phyloP scores from a whole-genome alignment of 495 filamentous ascomycete genomes.

The Neurospora sp. region DNA sequence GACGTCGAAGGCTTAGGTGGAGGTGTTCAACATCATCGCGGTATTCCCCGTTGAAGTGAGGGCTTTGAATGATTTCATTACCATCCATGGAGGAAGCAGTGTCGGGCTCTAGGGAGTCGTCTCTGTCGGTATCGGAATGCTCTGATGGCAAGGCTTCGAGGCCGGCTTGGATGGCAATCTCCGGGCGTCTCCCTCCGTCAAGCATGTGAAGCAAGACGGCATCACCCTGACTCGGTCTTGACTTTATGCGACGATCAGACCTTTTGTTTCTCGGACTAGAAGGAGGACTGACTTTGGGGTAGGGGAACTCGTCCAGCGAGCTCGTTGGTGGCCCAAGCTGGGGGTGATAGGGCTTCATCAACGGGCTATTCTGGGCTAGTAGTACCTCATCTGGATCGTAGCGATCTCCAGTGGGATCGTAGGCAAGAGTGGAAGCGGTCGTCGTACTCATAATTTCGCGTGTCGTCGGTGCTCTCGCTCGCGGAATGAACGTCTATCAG shows the following conservation, averaged over 20 bases:
- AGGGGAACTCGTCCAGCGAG: conserved; percentile 18
- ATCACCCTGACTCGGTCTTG: conserved; percentile 40
- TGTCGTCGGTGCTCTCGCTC: conserved; percentile 19
- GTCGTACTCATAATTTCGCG: conserved; percentile 37
- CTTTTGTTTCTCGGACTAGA: conserved; percentile 24
- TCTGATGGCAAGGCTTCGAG: conserved; percentile 26
- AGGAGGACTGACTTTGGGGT: conserved; percentile 30
- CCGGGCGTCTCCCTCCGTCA: conserved; percentile 35
- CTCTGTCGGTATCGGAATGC: conserved; percentile 11
- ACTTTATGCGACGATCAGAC: conserved; percentile 34
- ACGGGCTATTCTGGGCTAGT: conserved; percentile 29
- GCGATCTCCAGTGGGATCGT: conserved; percentile 31
- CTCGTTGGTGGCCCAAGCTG: conserved; percentile 32
- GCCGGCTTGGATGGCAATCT: conserved; percentile 37
- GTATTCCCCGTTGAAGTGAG: conserved; percentile 1
- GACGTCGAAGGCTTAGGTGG: neutral
- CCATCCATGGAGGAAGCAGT: neutral
- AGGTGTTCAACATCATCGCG: conserved; percentile 7
- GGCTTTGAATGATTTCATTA: neutral
- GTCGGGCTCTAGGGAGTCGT: conserved; percentile 3
- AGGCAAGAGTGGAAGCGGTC: conserved; percentile 26
- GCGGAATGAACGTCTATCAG: conserved; percentile 14
- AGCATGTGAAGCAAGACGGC: conserved; percentile 43
- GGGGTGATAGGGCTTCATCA: conserved; percentile 29
- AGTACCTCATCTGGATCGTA: conserved; percentile 39